phyloP scores from a whole-genome alignment of 768 basidiomycete genomes.

The Clitopilus passeckerianus region DNA sequence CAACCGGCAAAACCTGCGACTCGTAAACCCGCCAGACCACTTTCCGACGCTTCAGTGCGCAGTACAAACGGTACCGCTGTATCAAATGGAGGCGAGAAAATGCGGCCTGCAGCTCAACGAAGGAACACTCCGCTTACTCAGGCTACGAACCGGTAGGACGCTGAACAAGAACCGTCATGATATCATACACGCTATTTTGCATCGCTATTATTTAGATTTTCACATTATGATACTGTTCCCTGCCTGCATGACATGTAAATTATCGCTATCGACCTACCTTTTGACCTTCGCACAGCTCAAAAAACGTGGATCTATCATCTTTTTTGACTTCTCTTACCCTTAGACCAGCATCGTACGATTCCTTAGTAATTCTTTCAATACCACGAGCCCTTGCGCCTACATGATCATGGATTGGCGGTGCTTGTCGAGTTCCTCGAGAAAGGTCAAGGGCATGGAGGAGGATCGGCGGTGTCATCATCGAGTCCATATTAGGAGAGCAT shows the following conservation, averaged over 20 bases:
- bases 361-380: neutral
- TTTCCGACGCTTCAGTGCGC: slow-evolving; percentile 1
- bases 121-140: neutral
- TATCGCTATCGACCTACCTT: neutral
- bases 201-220: neutral
- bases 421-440: neutral
- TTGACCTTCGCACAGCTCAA: neutral
- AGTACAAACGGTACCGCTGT: neutral
- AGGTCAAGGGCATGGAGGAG: neutral
- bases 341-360: neutral
- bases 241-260: neutral
- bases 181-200: neutral
- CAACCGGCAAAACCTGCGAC: slow-evolving; percentile 9
- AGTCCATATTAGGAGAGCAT: neutral
- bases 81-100: neutral
- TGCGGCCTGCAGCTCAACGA: neutral
- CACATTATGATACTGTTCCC: neutral
- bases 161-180: neutral
- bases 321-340: neutral
- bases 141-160: neutral
- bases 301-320: neutral
- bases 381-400: neutral
- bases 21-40: slow-evolving; percentile 3
- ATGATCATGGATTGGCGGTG: neutral
- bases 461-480: neutral